Conservation (phyloP, 306 rosid species). For the Ormosia semicastrata region DNA sequence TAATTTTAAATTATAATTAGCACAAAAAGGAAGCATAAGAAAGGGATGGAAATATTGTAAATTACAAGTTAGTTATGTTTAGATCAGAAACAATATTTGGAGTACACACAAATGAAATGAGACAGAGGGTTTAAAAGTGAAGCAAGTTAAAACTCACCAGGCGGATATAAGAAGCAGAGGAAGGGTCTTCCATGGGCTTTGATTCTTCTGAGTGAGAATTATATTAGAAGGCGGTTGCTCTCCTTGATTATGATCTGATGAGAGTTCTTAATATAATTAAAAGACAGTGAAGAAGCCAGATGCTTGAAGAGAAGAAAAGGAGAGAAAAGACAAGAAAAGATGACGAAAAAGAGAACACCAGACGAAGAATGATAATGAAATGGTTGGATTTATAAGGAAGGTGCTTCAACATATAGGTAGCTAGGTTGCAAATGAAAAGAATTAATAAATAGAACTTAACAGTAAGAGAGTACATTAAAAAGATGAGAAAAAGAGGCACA, state of each 20-base stretch:
- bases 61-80: not conserved
- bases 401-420: not conserved
- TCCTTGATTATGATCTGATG: conserved; percentile 13
- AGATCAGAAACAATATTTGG: not conserved
- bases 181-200: conserved; percentile 53
- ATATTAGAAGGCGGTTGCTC: not conserved
- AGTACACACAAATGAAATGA: not conserved
- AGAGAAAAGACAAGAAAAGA: conserved; percentile 24
- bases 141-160: conserved; percentile 51
- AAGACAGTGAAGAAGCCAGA: not conserved
- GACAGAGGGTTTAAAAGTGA: not conserved
- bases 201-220: not conserved
- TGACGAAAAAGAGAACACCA: not conserved
- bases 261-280: not conserved
- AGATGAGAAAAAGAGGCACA: not conserved
- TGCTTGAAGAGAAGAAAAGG: conserved; percentile 23
- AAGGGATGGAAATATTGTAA: not conserved
- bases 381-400: conserved; percentile 30
- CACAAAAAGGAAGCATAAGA: not conserved
- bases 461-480: not conserved
- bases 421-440: not conserved
- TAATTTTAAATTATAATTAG: not conserved
- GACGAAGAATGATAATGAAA: conserved; percentile 20
- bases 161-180: conserved; percentile 83
- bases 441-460: not conserved